Evolutionary conservation across 352 stramenopile species (phyloP).

Genomic region (Globisporangium sylvaticum): DNA sequence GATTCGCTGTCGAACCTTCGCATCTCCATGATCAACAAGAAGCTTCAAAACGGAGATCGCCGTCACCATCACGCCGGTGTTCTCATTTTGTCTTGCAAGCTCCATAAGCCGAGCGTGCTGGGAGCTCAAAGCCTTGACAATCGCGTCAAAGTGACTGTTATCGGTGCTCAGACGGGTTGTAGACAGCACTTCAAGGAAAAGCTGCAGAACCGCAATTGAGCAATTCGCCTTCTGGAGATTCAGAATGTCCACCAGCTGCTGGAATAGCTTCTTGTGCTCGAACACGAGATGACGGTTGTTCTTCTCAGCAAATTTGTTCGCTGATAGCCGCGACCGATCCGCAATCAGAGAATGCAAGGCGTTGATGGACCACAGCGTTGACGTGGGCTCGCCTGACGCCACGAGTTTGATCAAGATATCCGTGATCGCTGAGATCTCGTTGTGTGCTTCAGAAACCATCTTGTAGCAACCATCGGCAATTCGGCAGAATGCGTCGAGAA

Average conservation of each 20-base stretch:
- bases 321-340: conserved; percentile 40
- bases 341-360: conserved; percentile 57
- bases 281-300: conserved; percentile 54
- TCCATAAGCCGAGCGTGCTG: conserved; percentile 49
- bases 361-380: conserved; percentile 58
- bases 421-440: conserved; percentile 33
- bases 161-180: conserved; percentile 61
- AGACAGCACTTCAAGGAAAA: conserved; percentile 61
- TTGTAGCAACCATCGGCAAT: conserved; percentile 75
- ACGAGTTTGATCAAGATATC: conserved; percentile 44
- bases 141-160: conserved; percentile 69
- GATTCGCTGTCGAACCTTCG: conserved; percentile 52
- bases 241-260: conserved; percentile 45
- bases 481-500: conserved; percentile 65
- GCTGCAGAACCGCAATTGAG: conserved; percentile 53
- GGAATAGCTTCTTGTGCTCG: conserved; percentile 61
- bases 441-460: conserved; percentile 45
- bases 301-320: conserved; percentile 48
- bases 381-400: conserved; percentile 43
- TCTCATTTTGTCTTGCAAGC: conserved; percentile 39
- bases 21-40: conserved; percentile 66
- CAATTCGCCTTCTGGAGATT: conserved; percentile 44
- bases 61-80: conserved; percentile 53
- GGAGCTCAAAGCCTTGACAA: conserved; percentile 57
- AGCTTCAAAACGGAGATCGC: conserved; percentile 65